Conservation (phyloP, 2,329 filamentous ascomycete genomes). For the Nothophaeocryptopus gaeumannii region DNA sequence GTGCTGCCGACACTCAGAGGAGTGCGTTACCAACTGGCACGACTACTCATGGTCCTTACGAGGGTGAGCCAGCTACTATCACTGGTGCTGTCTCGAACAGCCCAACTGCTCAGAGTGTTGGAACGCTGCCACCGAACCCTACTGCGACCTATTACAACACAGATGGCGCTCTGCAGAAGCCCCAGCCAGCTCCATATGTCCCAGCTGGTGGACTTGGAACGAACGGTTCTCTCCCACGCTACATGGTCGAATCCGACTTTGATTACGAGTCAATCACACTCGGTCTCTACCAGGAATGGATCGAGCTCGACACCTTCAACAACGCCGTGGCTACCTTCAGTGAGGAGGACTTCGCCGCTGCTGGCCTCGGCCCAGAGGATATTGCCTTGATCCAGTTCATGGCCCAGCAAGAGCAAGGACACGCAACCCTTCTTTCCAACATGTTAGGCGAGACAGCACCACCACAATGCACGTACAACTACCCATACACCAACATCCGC, state of each 20-base stretch:
- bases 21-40: conserved; percentile 55
- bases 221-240: conserved; percentile 72
- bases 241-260: conserved; percentile 76
- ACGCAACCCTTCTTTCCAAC: conserved; percentile 73
- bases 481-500: conserved; percentile 69
- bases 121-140: conserved; percentile 56
- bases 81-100: conserved; percentile 65
- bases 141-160: conserved; percentile 68
- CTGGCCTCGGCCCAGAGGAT: conserved; percentile 67
- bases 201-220: conserved; percentile 71
- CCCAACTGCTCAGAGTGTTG: conserved; percentile 57
- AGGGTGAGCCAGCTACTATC: conserved; percentile 64
- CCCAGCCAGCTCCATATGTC: conserved; percentile 67
- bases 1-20: conserved; percentile 44
- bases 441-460: conserved; percentile 71
- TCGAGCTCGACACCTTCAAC: conserved; percentile 80
- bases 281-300: conserved; percentile 78
- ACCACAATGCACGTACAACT: conserved; percentile 76
- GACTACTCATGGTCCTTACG: conserved; percentile 67
- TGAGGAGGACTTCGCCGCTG: conserved; percentile 64
- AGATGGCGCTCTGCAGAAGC: conserved; percentile 65
- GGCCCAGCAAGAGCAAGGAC: conserved; percentile 72
- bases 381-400: conserved; percentile 71
- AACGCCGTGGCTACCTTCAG: conserved; percentile 69
- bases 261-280: conserved; percentile 76